Evolutionary conservation across 257 asterid genomes (phyloP).

Genomic region (Solanum verrucosum): DNA sequence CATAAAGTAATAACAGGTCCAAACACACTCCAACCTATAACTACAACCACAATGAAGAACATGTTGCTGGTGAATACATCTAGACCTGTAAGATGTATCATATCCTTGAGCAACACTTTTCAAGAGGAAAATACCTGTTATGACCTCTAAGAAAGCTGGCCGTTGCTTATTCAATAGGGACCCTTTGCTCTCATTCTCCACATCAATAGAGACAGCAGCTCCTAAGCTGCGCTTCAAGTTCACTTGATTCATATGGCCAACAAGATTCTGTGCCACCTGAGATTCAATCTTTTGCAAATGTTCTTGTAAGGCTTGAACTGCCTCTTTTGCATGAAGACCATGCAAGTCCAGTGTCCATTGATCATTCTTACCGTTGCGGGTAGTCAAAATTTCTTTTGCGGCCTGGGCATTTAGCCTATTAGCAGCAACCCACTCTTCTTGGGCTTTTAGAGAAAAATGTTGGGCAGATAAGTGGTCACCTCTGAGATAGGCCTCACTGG

Average conservation of each 20-base stretch:
- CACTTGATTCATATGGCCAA: conserved; percentile 2
- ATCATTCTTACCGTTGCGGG: conserved; percentile 60
- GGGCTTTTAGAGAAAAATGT: conserved; percentile 52
- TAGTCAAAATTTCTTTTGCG: conserved; percentile 58
- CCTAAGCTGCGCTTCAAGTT: conserved; percentile 17
- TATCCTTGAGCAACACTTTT: not conserved
- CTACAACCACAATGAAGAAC: not conserved
- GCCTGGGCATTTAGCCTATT: conserved; percentile 71
- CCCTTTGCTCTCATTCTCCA: conserved; percentile 21
- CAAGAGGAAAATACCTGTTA: conserved; percentile 63
- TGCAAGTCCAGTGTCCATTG: conserved; percentile 81
- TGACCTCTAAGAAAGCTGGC: conserved; percentile 50
- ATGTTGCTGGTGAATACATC: not conserved
- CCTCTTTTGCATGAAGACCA: conserved; percentile 91
- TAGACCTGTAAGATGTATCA: not conserved
- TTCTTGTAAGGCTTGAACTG: conserved; percentile 68
- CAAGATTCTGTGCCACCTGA: conserved; percentile 19
- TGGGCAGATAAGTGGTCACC: conserved; percentile 74
- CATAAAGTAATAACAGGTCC: not conserved
- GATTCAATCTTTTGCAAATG: conserved; percentile 58
- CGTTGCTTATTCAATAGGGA: conserved; percentile 28
- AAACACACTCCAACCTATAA: not conserved
- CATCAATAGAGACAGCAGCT: conserved; percentile 11
- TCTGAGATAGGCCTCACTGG: conserved; percentile 63
- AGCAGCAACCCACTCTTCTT: conserved; percentile 68